phyloP scores from a whole-genome alignment of 2,329 filamentous ascomycete species.

The Colletotrichum sansevieriae region DNA sequence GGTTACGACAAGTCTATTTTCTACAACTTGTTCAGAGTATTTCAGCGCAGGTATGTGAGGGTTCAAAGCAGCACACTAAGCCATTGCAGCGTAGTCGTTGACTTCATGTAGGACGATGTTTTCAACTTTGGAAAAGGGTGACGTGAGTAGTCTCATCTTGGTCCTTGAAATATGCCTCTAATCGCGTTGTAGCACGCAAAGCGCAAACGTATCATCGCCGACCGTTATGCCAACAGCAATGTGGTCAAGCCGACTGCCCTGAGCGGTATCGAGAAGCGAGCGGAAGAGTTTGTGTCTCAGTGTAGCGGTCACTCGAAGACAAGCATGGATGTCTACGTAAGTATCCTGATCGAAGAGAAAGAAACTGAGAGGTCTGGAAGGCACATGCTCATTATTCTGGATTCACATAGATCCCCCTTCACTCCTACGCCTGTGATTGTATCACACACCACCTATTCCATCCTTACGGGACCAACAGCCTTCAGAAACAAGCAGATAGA shows the following conservation, averaged over 20 bases:
- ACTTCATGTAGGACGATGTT: conserved; percentile 66
- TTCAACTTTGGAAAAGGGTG: conserved; percentile 66
- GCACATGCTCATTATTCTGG: neutral
- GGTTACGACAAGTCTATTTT: conserved; percentile 76
- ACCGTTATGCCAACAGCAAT: conserved; percentile 78
- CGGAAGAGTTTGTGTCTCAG: conserved; percentile 66
- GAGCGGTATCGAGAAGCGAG: conserved; percentile 68
- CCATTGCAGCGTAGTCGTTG: neutral
- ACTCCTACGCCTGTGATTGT: conserved; percentile 78
- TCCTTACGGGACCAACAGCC: conserved; percentile 72
- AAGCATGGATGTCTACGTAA: conserved; percentile 73
- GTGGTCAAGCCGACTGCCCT: conserved; percentile 68
- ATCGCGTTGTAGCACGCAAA: conserved; percentile 66
- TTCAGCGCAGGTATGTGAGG: conserved; percentile 62
- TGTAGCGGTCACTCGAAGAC: conserved; percentile 59
- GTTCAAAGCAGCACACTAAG: neutral
- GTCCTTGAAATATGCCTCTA: neutral
- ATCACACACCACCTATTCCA: conserved; percentile 77
- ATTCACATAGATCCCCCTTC: conserved; percentile 53
- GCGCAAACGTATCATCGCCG: conserved; percentile 73
- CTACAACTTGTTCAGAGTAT: conserved; percentile 71
- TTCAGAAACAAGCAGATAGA: conserved; percentile 67
- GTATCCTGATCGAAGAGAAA: conserved; percentile 31
- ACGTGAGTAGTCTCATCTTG: conserved; percentile 53
- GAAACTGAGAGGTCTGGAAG: too few relatives aligned